Percentiles rank a stretch among this genome's conserved stretches.
These are phyloP conservation scores for Fusarium dlaminii DNA, from an alignment of 2,329 filamentous ascomycete genomes.

Conservation along the genomic window DNA sequence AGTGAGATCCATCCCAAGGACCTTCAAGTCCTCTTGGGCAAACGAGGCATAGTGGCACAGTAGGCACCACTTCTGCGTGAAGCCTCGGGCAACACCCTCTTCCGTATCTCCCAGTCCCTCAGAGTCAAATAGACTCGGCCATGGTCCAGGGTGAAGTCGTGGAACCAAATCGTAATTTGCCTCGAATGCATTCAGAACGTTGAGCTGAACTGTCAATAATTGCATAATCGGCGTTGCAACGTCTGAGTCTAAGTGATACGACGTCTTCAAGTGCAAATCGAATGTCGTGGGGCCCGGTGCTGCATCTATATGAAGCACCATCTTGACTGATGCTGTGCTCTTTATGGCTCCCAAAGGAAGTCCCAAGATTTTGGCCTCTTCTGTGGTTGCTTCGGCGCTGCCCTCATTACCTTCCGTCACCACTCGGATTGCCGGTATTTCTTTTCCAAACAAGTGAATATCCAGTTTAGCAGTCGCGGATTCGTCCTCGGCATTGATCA, in stretches of 20 bases:
- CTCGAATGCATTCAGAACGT: conserved; percentile 86
- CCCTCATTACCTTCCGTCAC: conserved; percentile 48
- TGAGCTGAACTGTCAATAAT: conserved; percentile 72
- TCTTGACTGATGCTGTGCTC: conserved; percentile 53
- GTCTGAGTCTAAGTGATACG: conserved; percentile 84
- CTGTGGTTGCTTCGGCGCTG: conserved; percentile 47
- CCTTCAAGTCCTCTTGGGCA: conserved; percentile 73
- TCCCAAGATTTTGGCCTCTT: conserved; percentile 55
- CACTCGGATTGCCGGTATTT: conserved; percentile 58
- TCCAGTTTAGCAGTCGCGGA: conserved; percentile 77
- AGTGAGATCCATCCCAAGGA: conserved; percentile 70
- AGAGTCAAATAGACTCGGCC: conserved; percentile 86
- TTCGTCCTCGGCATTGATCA: conserved; percentile 86
- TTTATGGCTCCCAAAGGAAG: conserved; percentile 59
- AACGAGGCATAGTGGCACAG: conserved; percentile 80
- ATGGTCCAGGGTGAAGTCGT: conserved; percentile 77
- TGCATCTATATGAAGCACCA: conserved; percentile 61
- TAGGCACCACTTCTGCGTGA: conserved; percentile 84
- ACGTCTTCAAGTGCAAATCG: conserved; percentile 75
- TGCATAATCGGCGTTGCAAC: conserved; percentile 83
- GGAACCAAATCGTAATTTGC: conserved; percentile 90
- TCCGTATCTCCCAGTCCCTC: conserved; percentile 55
- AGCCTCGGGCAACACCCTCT: conserved; percentile 60
- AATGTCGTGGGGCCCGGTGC: conserved; percentile 64
- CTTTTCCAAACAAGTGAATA: conserved; percentile 70